Percentiles rank a stretch among this genome's conserved stretches.
Conservation (phyloP, 129 eudicot genomes). For the Tagetes erecta region DNA sequence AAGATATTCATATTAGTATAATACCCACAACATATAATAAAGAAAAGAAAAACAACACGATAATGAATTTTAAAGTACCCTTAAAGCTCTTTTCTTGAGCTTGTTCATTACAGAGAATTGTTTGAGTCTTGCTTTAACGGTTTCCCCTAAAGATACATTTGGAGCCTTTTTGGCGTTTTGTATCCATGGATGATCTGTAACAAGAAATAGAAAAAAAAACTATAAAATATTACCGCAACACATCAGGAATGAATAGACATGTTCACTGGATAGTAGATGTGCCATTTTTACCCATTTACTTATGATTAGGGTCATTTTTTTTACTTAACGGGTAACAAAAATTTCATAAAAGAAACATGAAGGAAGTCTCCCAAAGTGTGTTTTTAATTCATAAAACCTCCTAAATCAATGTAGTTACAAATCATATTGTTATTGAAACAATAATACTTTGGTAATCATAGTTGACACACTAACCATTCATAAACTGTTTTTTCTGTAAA, state of each 20-base stretch:
- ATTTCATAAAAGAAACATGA: neutral
- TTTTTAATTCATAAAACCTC: neutral
- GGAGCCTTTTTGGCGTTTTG: constrained; percentile 93
- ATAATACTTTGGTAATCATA: neutral
- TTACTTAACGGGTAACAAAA: neutral
- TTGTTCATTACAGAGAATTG: constrained; percentile 95
- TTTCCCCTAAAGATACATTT: constrained; percentile 87
- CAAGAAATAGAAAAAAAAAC: neutral
- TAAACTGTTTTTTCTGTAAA: neutral
- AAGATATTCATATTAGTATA: constrained; percentile 14
- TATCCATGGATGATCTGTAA: constrained; percentile 96
- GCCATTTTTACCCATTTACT: neutral
- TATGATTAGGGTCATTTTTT: neutral
- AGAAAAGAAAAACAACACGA: neutral
- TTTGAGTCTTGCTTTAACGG: constrained; percentile 85
- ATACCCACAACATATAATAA: neutral
- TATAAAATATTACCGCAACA: neutral
- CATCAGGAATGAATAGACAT: neutral
- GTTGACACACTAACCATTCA: neutral
- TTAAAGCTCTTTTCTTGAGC: constrained; percentile 87
- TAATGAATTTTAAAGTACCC: constrained; percentile 41
- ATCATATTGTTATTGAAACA: neutral
- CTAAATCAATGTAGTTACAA: neutral
- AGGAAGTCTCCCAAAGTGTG: neutral
- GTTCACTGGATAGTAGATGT: neutral